A percentile compares a stretch with the other conserved stretches of the same genome.
Evolutionary conservation across 2,329 filamentous ascomycete genomes (phyloP).

Genomic region (Botryotinia narcissicola): DNA sequence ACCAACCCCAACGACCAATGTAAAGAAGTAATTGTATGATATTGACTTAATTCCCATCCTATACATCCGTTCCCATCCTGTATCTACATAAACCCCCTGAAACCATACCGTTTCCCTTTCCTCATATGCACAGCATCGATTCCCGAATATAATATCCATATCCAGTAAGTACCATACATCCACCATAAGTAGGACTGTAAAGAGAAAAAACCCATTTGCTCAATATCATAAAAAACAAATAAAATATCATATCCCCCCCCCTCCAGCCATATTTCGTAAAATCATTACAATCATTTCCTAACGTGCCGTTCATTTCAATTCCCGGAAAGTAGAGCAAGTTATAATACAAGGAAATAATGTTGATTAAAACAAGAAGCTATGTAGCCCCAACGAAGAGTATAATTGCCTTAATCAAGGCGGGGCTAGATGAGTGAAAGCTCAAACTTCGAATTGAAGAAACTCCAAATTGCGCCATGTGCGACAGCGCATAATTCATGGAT

Average conservation of each 20-base stretch:
- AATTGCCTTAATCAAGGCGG: not conserved
- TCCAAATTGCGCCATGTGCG: not conserved
- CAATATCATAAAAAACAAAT: not conserved
- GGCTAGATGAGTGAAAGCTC: not conserved
- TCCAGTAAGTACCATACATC: slow-evolving; percentile 5
- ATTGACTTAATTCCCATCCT: not conserved
- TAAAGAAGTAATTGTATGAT: not conserved
- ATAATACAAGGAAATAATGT: slow-evolving; percentile 9
- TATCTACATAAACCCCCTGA: not conserved
- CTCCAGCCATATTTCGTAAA: slow-evolving; percentile 1
- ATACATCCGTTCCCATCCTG: not conserved
- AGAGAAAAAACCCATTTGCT: not conserved
- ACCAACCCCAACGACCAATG: not conserved
- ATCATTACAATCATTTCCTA: slow-evolving; percentile 20
- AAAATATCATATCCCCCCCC: not conserved
- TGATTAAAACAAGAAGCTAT: slow-evolving; percentile 6
- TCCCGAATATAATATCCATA: slow-evolving; percentile 10
- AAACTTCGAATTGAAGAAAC: not conserved
- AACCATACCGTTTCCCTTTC: not conserved
- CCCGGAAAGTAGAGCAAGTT: not conserved
- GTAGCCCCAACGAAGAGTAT: slow-evolving; percentile 3
- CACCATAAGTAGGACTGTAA: not conserved
- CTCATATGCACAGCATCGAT: slow-evolving; percentile 5
- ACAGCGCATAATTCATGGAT: not conserved
- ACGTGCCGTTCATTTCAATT: not conserved